Conservation (phyloP, 495 filamentous ascomycete genomes). For the Neurospora discreta region DNA sequence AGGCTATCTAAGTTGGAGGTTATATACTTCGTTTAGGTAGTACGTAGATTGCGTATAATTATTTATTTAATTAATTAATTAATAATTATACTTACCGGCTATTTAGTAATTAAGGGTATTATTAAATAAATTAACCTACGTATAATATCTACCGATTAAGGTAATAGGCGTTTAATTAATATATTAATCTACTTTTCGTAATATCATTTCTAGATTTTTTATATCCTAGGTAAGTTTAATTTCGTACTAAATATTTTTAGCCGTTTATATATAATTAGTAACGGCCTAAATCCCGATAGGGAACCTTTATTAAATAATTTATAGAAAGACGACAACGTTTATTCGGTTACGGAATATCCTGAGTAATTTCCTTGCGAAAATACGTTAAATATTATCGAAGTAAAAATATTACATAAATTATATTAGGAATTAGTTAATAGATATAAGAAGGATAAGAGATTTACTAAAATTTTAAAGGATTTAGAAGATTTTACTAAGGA, state of each 20-base stretch:
- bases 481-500: too few relatives aligned
- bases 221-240: not conserved
- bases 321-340: not conserved
- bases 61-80: not conserved
- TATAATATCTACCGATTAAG: not conserved
- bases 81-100: not conserved
- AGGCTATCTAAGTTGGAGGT: too few relatives aligned
- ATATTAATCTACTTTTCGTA: not conserved
- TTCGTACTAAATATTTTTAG: not conserved
- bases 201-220: not conserved
- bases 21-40: not conserved
- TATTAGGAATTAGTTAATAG: not conserved
- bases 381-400: not conserved
- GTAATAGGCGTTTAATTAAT: not conserved
- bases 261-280: not conserved
- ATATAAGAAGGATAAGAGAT: too few relatives aligned
- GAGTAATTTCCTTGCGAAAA: too few relatives aligned
- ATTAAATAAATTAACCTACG: not conserved
- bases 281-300: not conserved
- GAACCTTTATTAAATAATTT: not conserved
- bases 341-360: too few relatives aligned
- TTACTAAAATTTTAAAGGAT: too few relatives aligned
- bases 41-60: not conserved
- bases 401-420: not conserved
- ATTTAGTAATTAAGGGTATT: not conserved